Evolutionary conservation across 805 yeast genomes (phyloP), one percentile per base, ranked within the genome.

Genomic region (Ogataea trehalophila): DNA sequence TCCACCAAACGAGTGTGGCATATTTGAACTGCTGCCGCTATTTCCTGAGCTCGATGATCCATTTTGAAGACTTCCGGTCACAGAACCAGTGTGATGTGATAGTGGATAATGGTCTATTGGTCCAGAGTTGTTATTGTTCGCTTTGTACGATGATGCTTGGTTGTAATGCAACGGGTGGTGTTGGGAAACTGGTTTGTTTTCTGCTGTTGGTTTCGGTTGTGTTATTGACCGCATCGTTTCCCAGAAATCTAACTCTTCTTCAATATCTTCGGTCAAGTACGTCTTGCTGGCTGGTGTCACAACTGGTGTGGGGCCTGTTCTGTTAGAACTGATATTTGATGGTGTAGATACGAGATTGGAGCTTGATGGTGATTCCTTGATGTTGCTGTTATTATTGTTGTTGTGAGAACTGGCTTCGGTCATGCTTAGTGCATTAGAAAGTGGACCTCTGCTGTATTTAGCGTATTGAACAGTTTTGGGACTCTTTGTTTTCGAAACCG

Each of bases 241-340:
- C 85, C 87, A 83, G 59, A 83, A 84, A 60, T 83, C 89, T 33
- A 77, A 55, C 20, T 79, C 88, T 49, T 80, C 88, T 37, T 81
- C 87, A 5, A 73, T 63, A 13, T 76, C 83, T 35, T 73, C 80
- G n/a, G 56, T 47, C 18, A 55, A n/a, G 51, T 58, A 51, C 22
- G 41, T 47, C n/a, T 43, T 44, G 39, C 36, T 38, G 22, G 15
- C 42, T 56, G 53, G 31, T 57, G 50, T 54, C 2, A 62, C 17
- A 33, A 46, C 41, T 37, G 53, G 29, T 57, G 50, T 54, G 2
- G 62, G 17, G 34, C 46, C 41, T 37, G 33, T 45, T 22, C 20
- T 47, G 31, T 38, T 42, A n/a, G 53, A 40, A 18, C 37, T 44
- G 39, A 29, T 45, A 39, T 20, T 15, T 48, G 51, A 38, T 46